Base-by-base conservation (phyloP, 2,329 filamentous ascomycete genomes). In the Pestalotiopsis fici region DNA sequence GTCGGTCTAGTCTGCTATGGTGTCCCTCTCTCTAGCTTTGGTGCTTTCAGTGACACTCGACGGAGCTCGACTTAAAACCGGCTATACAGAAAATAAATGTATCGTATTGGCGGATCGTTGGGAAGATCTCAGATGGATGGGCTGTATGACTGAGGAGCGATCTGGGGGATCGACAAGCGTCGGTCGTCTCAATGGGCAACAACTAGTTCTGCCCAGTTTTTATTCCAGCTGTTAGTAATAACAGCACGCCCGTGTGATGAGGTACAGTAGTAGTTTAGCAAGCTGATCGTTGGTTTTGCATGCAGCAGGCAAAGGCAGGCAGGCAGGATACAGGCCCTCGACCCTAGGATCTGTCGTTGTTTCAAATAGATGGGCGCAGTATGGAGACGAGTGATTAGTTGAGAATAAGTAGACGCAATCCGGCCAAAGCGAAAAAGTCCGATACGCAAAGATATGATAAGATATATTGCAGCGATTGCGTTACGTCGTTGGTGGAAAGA, bases 171-270 rank as follows among this genome's bases (percentile, higher is more conserved):
- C 47, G 28, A 28, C 23, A 54, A 43, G 39, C 61, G n/a, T 64
- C 43, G 61, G 31, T 64, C 61, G 61, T 64, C 61, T 55, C 47
- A 31, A 55, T 64, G 61, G 47, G 61, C 43, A 64, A 55, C 61
- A 55, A 15, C 27, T 31, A 55, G 61, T 23, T 50, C 21, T 62
- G 21, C 59, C 35, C 27, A 27, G 59, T 62, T 23, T 50, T 50
- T 50, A n/a, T 7, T 18, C 21, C 43, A 50, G 43, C 25, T 59
- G 7, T n/a, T n/a, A 25, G 23, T 50, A 50, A 18, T 9, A 50
- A 50, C 15, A 50, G 15, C 7, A n/a, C 21, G 43, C 18, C 43
- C 15, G 18, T n/a, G 43, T 50, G 6, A 35, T 35, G 31, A 35
- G 31, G 31, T 35, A 35, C 11, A 35, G n/a, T 2, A 11, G 31